A percentile compares a stretch with the other conserved stretches of the same genome.
phyloP scores from a whole-genome alignment of 225 moss, liverwort and hornwort species.

The Thuidium tamariscinum region DNA sequence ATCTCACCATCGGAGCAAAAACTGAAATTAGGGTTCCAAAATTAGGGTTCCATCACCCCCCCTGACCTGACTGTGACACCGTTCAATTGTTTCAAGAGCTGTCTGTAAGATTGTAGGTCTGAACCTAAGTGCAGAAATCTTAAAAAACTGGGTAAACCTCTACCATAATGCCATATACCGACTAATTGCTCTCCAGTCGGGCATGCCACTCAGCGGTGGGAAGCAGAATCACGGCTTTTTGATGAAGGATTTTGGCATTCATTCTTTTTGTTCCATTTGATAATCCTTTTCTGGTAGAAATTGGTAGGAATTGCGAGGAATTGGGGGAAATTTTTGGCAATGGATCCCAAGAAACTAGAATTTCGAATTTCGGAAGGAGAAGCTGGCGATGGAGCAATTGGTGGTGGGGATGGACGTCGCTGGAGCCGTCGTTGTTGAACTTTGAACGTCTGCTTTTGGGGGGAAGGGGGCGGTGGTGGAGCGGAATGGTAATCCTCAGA shows the following conservation, averaged over 20 bases:
- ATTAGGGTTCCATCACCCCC: not conserved
- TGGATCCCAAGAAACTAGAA: not conserved
- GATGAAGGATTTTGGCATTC: not conserved
- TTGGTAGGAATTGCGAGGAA: not conserved
- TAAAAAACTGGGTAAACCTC: not conserved
- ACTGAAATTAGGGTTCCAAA: not conserved
- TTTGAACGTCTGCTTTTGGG: not conserved
- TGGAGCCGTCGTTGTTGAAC: not conserved
- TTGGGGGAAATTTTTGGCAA: not conserved
- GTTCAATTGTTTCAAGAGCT: not conserved
- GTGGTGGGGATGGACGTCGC: not conserved
- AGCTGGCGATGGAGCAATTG: not conserved
- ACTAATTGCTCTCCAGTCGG: not conserved
- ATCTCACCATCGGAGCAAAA: not conserved
- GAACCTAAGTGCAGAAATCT: not conserved
- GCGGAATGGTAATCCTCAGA: slow-evolving; percentile 13
- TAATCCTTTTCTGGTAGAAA: not conserved
- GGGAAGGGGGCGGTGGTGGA: too few relatives aligned
- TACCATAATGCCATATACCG: not conserved
- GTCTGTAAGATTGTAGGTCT: not conserved
- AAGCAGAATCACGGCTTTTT: not conserved
- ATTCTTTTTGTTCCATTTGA: not conserved
- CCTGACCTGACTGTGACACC: not conserved
- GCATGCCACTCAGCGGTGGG: too few relatives aligned
- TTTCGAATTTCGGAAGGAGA: not conserved